These are phyloP conservation scores for Komagataella pastoris DNA, from an alignment of 805 yeast genomes.

Conservation along the genomic window DNA sequence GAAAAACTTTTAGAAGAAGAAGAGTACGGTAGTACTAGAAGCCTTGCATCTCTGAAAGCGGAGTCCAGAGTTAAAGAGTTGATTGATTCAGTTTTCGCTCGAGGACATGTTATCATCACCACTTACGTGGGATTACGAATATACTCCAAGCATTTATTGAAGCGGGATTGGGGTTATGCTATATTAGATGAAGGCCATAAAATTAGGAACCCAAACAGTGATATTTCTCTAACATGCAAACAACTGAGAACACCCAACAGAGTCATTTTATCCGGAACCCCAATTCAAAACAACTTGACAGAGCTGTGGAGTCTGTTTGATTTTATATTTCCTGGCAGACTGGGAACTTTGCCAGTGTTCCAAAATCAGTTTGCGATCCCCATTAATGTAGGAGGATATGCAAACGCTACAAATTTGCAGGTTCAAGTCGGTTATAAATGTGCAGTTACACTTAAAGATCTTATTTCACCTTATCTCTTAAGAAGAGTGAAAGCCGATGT, in stretches of 20 bases:
- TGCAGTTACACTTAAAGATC: conserved; percentile 79
- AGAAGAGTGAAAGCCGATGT: conserved; percentile 88
- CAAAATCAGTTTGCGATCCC: conserved; percentile 88
- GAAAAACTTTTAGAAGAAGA: conserved; percentile 30
- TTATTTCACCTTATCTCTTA: conserved; percentile 80
- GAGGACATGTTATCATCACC: conserved; percentile 80
- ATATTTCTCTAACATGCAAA: conserved; percentile 74
- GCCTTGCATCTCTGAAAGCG: conserved; percentile 12
- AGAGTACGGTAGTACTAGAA: conserved; percentile 27
- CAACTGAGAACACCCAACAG: conserved; percentile 76
- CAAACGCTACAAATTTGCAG: conserved; percentile 90
- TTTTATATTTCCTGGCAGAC: conserved; percentile 85
- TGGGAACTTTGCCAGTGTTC: conserved; percentile 92
- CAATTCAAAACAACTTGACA: conserved; percentile 84
- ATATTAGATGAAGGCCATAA: conserved; percentile 95
- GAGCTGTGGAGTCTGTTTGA: conserved; percentile 95
- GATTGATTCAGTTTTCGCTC: conserved; percentile 40
- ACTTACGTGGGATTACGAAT: conserved; percentile 55
- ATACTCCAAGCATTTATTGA: conserved; percentile 37
- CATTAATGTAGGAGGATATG: conserved; percentile 94
- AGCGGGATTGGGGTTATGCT: conserved; percentile 76
- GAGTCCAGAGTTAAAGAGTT: conserved; percentile 23
- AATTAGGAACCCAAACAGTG: conserved; percentile 88
- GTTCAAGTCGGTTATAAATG: conserved; percentile 95
- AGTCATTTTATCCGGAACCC: conserved; percentile 87